Evolutionary conservation across 495 filamentous ascomycete species (phyloP).

Genomic region (Cudoniella acicularis): DNA sequence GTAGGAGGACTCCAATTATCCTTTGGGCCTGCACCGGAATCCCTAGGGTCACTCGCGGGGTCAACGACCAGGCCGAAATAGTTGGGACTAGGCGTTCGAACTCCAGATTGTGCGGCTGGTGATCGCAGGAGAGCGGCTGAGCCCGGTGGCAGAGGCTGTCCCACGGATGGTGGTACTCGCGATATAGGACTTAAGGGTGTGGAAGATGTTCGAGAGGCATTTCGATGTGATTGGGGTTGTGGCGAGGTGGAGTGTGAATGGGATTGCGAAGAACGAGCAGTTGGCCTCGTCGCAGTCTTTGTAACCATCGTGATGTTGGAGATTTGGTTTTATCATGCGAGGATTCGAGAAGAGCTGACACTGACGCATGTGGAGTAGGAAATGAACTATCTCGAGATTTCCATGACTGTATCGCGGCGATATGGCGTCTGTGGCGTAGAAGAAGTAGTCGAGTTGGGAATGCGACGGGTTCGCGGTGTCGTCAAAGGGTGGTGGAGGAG

Average conservation of each 20-base stretch:
- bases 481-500: too few relatives aligned
- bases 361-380: neutral
- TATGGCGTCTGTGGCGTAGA: neutral
- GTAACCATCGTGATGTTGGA: slow-evolving; percentile 17
- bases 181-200: slow-evolving; percentile 43
- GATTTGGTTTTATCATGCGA: neutral
- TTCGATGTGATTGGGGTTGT: slow-evolving; percentile 36
- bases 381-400: neutral
- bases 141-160: slow-evolving; percentile 20
- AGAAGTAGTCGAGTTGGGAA: too few relatives aligned
- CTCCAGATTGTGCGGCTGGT: slow-evolving; percentile 38
- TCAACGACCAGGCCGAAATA: slow-evolving; percentile 79
- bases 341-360: neutral
- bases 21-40: slow-evolving; percentile 55
- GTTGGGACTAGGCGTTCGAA: slow-evolving; percentile 60
- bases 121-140: slow-evolving; percentile 37
- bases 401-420: neutral
- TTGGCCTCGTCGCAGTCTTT: slow-evolving; percentile 41
- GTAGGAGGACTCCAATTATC: slow-evolving; percentile 70
- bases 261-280: slow-evolving; percentile 30
- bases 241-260: slow-evolving; percentile 33
- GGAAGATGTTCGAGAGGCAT: slow-evolving; percentile 28
- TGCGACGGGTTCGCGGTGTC: too few relatives aligned
- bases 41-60: slow-evolving; percentile 50
- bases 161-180: slow-evolving; percentile 21